Base-by-base conservation (phyloP, 2,329 filamentous ascomycete species). In the Diaporthe citrichinensis region DNA sequence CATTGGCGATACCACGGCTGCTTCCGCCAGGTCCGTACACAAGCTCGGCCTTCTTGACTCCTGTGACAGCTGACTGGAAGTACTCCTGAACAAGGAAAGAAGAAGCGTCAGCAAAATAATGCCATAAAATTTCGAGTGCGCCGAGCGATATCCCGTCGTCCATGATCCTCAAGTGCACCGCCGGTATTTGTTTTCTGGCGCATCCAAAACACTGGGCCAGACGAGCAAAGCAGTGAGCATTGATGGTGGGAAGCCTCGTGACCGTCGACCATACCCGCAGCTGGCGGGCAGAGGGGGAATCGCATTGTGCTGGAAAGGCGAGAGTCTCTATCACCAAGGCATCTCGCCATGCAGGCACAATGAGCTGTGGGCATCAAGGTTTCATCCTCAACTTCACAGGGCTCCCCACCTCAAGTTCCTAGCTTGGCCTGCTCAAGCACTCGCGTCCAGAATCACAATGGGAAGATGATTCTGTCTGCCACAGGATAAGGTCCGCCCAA, bases 11-110 rank as follows among this genome's bases (percentile, higher is more conserved):
- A 79, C 97, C 97, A 83, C 95, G 94, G 90, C 96, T 98, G 80
- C 93, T 91, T 78, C 96, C 96, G 83, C 94, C 95, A 78, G 96
- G 95, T 81, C 96, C 97, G 86, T 99, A 99, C 71, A 94, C 95
- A 81, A 99, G 89, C 80, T 97, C 93, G 78, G 97, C 95, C 85
- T 91, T 94, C 90, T 97, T 98, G 86, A 98, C 94, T 78, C 94
- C 91, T 80, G 96, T 96, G 84, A 98, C 92, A 81, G 94, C 94
- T 83, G 95, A 93, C 82, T 90, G 87, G 85, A 99, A 98, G 87
- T 98, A 99, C 88, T 99, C 97, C 97, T 99, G 76, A 77, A 95
- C 86, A 87, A 86, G 86, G 85, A 86, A 85, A 85, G 88, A 88
- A 85, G 83, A 82, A 84, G 87, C 86, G 92, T 95, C 92, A 95